Evolutionary conservation across 2,329 filamentous ascomycete species (phyloP).

Genomic region (Xylariaceae sp.): DNA sequence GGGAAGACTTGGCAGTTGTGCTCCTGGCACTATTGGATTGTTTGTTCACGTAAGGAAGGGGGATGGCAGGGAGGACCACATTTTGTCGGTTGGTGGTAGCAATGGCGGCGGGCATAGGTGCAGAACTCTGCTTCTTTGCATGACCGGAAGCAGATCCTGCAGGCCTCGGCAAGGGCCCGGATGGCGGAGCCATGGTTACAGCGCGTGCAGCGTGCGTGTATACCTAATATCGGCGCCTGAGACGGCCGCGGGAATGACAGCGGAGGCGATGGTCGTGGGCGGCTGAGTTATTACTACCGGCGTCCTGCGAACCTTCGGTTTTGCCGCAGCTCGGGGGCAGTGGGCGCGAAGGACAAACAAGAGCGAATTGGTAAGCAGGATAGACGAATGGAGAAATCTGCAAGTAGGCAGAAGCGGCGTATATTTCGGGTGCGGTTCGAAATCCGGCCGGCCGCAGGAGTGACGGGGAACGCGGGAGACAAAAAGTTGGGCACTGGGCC

Average conservation of each 20-base stretch:
- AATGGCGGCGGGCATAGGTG: slow-evolving; percentile 12
- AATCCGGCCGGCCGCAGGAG: slow-evolving; percentile 23
- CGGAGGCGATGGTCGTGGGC: neutral
- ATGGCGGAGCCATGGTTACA: slow-evolving; percentile 29
- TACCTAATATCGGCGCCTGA: slow-evolving; percentile 8
- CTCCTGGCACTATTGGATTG: slow-evolving; percentile 20
- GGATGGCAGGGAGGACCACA: slow-evolving; percentile 33
- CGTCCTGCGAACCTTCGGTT: neutral
- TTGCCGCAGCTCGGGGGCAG: slow-evolving; percentile 3
- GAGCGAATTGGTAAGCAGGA: neutral
- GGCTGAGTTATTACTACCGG: slow-evolving; percentile 1
- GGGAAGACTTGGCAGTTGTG: slow-evolving; percentile 11
- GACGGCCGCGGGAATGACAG: neutral
- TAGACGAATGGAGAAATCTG: neutral
- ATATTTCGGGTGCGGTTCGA: slow-evolving; percentile 19
- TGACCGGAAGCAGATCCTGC: slow-evolving; percentile 26
- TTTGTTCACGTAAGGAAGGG: slow-evolving; percentile 30
- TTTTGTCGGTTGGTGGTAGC: slow-evolving; percentile 23
- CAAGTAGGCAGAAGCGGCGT: neutral
- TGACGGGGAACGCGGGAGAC: slow-evolving; percentile 8
- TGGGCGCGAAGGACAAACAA: slow-evolving; percentile 1
- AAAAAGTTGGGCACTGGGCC: slow-evolving; percentile 18
- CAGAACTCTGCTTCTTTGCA: slow-evolving; percentile 25
- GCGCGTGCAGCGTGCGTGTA: neutral
- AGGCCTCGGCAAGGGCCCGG: slow-evolving; percentile 28